A percentile compares a stretch with the other conserved stretches of the same genome.
These are phyloP conservation scores for Aurantiochytrium sp. DNA, from an alignment of 108 stramenopile genomes.

Conservation along the genomic window DNA sequence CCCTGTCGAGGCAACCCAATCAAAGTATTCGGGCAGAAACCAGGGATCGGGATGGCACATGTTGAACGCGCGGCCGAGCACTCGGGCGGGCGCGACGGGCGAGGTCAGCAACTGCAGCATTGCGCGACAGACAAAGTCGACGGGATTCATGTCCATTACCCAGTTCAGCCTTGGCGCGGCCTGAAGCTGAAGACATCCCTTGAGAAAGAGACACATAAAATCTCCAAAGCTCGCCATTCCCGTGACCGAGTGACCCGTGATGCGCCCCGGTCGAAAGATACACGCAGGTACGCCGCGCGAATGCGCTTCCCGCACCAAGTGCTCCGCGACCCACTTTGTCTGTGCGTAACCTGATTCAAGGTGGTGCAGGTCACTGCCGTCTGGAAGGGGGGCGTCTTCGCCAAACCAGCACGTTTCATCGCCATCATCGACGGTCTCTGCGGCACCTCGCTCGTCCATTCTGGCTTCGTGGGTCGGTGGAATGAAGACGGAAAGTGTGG, in stretches of 20 bases:
- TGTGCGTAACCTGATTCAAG: neutral
- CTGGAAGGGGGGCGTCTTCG: neutral
- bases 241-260: constrained; percentile 31
- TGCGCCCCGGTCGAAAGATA: constrained; percentile 35
- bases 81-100: neutral
- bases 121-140: neutral
- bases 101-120: neutral
- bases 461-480: neutral
- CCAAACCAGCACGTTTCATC: neutral
- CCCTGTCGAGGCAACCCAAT: neutral
- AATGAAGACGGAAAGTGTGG: neutral
- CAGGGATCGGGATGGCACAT: neutral
- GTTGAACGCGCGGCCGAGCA: neutral
- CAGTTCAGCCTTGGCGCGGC: neutral
- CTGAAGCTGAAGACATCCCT: constrained; percentile 21
- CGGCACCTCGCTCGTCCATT: neutral
- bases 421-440: neutral
- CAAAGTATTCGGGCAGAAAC: neutral
- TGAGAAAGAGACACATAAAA: constrained; percentile 42
- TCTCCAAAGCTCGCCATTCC: constrained; percentile 34
- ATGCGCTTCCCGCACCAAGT: constrained; percentile 32
- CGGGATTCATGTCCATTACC: constrained; percentile 15
- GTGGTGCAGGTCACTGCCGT: neutral
- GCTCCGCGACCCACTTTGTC: constrained; percentile 36
- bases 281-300: constrained; percentile 28